Percentiles rank a stretch among this genome's conserved stretches.
phyloP scores from a whole-genome alignment of 441 rosid species.

The Sinapis alba region DNA sequence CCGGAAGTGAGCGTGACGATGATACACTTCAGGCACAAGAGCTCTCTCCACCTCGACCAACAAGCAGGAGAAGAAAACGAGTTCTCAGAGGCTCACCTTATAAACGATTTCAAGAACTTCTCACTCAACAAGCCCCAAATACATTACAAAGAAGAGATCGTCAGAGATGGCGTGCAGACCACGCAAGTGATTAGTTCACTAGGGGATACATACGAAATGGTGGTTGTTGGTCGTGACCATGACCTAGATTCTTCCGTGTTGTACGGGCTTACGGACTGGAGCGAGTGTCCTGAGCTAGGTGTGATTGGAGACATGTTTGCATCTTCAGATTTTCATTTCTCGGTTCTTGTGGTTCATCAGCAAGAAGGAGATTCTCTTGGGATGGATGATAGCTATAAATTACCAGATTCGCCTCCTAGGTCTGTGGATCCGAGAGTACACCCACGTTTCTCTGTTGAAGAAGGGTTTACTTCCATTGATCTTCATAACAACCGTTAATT shows the following conservation, averaged over 20 bases:
- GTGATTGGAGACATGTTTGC: conserved; percentile 58
- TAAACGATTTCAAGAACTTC: conserved; percentile 44
- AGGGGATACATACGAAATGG: conserved; percentile 42
- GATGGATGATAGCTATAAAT: conserved; percentile 26
- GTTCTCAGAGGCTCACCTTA: conserved; percentile 16
- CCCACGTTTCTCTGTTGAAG: conserved; percentile 37
- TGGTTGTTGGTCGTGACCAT: conserved; percentile 61
- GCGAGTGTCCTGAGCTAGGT: conserved; percentile 64
- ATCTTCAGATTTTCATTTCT: conserved; percentile 48
- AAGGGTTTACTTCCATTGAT: conserved; percentile 30
- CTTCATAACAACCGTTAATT: conserved; percentile 25
- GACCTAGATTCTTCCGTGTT: conserved; percentile 44
- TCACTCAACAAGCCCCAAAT: conserved; percentile 44
- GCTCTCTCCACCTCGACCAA: conserved; percentile 34
- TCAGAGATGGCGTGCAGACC: conserved; percentile 54
- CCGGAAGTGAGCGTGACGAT: conserved; percentile 44
- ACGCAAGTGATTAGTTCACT: conserved; percentile 42
- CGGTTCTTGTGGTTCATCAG: conserved; percentile 53
- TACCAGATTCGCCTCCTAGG: conserved; percentile 16
- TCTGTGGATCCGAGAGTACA: conserved; percentile 16
- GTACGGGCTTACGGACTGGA: conserved; percentile 57
- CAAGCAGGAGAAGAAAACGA: conserved; percentile 25
- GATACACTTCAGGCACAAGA: conserved; percentile 44
- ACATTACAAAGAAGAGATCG: conserved; percentile 51
- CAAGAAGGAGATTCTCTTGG: conserved; percentile 39